phyloP scores from a whole-genome alignment of 169 alveolate genomes.

The Plasmodium sp. region DNA sequence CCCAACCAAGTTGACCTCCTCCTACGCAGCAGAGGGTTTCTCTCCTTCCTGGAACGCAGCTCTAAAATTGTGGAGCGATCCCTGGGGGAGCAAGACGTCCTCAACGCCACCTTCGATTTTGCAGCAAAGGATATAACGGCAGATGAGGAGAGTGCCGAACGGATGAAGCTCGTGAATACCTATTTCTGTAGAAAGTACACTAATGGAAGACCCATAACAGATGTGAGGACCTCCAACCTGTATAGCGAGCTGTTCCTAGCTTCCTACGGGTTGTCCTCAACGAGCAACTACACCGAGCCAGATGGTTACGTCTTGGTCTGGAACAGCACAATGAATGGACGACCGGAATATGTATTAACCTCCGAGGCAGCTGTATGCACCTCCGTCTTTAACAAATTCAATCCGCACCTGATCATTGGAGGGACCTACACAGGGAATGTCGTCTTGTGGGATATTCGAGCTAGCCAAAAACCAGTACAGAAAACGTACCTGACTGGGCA shows the following conservation, averaged over 20 bases:
- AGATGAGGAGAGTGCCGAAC: constrained; percentile 13
- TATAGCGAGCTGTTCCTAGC: constrained; percentile 85
- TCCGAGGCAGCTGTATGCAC: constrained; percentile 90
- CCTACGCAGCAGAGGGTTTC: constrained; percentile 4
- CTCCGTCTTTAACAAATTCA: constrained; percentile 89
- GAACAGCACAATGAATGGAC: constrained; percentile 78
- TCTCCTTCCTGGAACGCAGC: constrained; percentile 22
- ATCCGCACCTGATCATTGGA: constrained; percentile 91
- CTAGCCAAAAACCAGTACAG: constrained; percentile 88
- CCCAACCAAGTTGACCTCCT: not conserved
- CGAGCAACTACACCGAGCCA: constrained; percentile 79
- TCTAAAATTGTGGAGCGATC: constrained; percentile 53
- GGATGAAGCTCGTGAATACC: constrained; percentile 46
- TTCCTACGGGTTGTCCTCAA: constrained; percentile 87
- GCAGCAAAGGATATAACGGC: constrained; percentile 6
- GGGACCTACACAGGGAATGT: constrained; percentile 93
- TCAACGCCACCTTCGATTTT: constrained; percentile 40
- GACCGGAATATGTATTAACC: constrained; percentile 91
- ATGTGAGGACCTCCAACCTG: constrained; percentile 64
- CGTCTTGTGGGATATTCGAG: constrained; percentile 93
- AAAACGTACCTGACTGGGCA: constrained; percentile 87
- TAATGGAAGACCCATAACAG: constrained; percentile 75
- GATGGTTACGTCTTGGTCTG: constrained; percentile 90
- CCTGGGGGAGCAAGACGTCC: constrained; percentile 67
- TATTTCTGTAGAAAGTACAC: constrained; percentile 67